Base-by-base conservation (phyloP, 208 protist genomes). In the Kentomonas sorsogonicus region DNA sequence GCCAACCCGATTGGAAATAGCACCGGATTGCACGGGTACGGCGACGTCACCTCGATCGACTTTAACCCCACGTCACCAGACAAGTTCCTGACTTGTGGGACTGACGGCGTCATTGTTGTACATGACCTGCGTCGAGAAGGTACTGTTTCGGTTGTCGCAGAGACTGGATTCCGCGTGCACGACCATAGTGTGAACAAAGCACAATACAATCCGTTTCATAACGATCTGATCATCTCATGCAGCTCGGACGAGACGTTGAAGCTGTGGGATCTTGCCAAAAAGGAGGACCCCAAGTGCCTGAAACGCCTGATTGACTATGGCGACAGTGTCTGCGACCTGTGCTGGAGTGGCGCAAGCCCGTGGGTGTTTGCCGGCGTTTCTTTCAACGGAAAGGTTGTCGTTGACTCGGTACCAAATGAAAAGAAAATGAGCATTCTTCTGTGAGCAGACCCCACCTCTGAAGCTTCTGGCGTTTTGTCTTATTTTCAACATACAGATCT, bases 281-380 rank as follows among this genome's bases (percentile, higher is more conserved):
- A 43, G 7, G 63, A 83, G 29, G 33, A 26, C 3, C 47, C 71
- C 0, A 69, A 70, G 6, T 86, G 79, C 43, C 31, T 89, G 25
- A 72, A 69, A 31, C 69, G 57, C 11, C 33, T 94, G 0, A 55
- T 64, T 3, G 82, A 90, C 33, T 91, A 88, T 61, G 75, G 80
- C 18, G 88, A 96, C 47, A 84, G 65, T 39, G 87, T 96, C 0
- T 66, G 78, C 16, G 66, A 77, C 27, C 55, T 76, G 10, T 89
- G 77, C 61, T 96, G 91, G 88, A 94, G 86, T 34, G 75, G 68
- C 47, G 64, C 41, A 23, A 77, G 73, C 15, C 86, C 86, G 2
- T 96, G 91, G 88, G 78, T 93, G 0, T 96, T 85, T 74, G 85
- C 79, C 9, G 79, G 80, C n/a, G 52, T 96, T 10, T 93, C 87